phyloP scores from a whole-genome alignment of 345 rosid species.

The Limnanthes douglasii region DNA sequence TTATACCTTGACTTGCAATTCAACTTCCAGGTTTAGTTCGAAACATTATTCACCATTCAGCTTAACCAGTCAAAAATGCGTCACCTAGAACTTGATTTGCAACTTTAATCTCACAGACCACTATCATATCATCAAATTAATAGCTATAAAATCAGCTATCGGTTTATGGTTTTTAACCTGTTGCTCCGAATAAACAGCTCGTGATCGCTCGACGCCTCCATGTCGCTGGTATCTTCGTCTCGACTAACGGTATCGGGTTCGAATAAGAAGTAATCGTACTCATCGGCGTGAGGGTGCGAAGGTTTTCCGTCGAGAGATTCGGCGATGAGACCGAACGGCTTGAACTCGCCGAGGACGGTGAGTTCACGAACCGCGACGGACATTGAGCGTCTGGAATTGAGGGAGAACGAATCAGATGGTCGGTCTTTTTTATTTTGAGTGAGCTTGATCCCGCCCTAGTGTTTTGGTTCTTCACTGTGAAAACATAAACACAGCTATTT shows the following conservation, averaged over 20 bases:
- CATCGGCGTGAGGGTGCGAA: conserved; percentile 17
- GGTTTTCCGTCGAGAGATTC: conserved; percentile 70
- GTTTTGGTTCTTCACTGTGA: too few species aligned
- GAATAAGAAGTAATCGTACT: conserved; percentile 67
- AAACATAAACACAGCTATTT: too few species aligned
- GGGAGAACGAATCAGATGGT: not conserved
- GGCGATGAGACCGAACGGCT: conserved; percentile 78
- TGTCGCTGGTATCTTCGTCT: conserved; percentile 19
- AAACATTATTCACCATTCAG: too few species aligned
- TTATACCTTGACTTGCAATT: too few species aligned
- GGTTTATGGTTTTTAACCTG: conserved; percentile 28
- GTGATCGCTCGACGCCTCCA: conserved; percentile 35
- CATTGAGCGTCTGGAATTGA: conserved; percentile 15
- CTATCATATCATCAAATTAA: too few species aligned
- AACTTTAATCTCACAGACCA: too few species aligned
- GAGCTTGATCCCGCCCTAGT: too few species aligned
- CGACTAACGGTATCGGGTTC: conserved; percentile 43
- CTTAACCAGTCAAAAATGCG: too few species aligned
- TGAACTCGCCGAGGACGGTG: conserved; percentile 81
- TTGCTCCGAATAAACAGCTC: conserved; percentile 81
- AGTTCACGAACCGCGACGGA: conserved; percentile 53
- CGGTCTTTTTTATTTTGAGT: too few species aligned
- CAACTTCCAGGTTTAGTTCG: too few species aligned
- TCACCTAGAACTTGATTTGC: too few species aligned
- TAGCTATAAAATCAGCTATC: too few species aligned